phyloP scores from a whole-genome alignment of 2,329 filamentous ascomycete genomes.

The Lasiodiplodia citricola region DNA sequence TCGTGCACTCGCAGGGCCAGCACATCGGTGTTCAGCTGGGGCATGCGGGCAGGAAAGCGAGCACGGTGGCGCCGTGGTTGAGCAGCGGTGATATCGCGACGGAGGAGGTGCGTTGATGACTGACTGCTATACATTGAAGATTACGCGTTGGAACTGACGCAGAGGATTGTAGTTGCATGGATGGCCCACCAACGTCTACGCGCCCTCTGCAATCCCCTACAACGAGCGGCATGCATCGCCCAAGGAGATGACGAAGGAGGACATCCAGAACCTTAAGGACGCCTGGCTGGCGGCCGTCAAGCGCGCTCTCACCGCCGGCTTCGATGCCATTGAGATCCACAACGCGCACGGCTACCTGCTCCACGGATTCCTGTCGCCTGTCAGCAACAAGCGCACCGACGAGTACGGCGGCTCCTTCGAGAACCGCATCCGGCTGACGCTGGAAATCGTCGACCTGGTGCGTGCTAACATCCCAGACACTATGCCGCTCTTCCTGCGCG shows the following conservation, averaged over 20 bases:
- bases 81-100: slow-evolving; percentile 60
- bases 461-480: slow-evolving; percentile 66
- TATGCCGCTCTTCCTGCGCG: slow-evolving; percentile 75
- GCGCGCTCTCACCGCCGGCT: slow-evolving; percentile 61
- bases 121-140: too few species aligned
- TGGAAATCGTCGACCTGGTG: slow-evolving; percentile 70
- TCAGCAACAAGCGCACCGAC: slow-evolving; percentile 72
- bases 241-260: slow-evolving; percentile 69
- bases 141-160: neutral
- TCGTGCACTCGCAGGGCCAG: slow-evolving; percentile 78
- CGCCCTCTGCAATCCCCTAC: slow-evolving; percentile 66
- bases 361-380: slow-evolving; percentile 70
- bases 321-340: slow-evolving; percentile 82
- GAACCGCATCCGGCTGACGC: slow-evolving; percentile 70
- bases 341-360: slow-evolving; percentile 80
- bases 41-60: slow-evolving; percentile 74
- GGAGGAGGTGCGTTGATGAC: slow-evolving; percentile 41
- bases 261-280: slow-evolving; percentile 70
- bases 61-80: slow-evolving; percentile 69
- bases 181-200: slow-evolving; percentile 61
- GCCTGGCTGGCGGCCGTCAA: slow-evolving; percentile 68
- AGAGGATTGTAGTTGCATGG: slow-evolving; percentile 52
- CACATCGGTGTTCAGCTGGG: slow-evolving; percentile 80
- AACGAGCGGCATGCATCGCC: slow-evolving; percentile 66
- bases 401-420: slow-evolving; percentile 72